Percentiles rank a stretch among this genome's conserved stretches.
Conservation (phyloP, 2,329 filamentous ascomycete genomes). For the Lasiodiplodia gonubiensis region DNA sequence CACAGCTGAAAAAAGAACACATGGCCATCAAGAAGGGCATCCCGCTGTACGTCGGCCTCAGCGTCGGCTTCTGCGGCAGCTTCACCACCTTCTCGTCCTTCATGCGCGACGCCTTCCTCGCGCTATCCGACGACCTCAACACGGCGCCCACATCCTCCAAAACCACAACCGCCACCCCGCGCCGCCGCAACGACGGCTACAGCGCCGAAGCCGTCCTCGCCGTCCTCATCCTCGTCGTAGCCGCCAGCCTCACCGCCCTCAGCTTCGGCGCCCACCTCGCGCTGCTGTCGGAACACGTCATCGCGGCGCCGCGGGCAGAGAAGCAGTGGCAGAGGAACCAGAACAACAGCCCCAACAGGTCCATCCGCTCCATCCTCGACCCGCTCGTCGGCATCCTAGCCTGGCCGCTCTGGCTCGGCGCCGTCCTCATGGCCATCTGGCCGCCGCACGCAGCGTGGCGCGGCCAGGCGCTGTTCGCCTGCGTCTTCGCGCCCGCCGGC, state of each 20-base stretch:
- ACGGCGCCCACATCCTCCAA: conserved; percentile 49
- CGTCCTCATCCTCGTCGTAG: conserved; percentile 72
- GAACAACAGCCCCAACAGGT: conserved; percentile 31
- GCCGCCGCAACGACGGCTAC: conserved; percentile 61
- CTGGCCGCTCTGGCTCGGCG: conserved; percentile 77
- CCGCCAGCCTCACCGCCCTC: conserved; percentile 73
- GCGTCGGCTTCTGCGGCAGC: conserved; percentile 86
- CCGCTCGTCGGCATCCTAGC: conserved; percentile 67
- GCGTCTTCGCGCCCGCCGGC: conserved; percentile 83
- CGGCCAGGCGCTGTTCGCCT: conserved; percentile 72
- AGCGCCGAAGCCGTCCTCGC: conserved; percentile 82
- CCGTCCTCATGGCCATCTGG: conserved; percentile 72
- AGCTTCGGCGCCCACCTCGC: conserved; percentile 79
- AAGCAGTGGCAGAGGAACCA: conserved; percentile 47
- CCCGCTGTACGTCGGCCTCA: conserved; percentile 83
- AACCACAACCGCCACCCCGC: conserved; percentile 34
- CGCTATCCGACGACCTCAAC: conserved; percentile 74
- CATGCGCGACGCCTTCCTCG: conserved; percentile 78
- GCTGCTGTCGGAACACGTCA: conserved; percentile 57
- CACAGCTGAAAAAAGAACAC: conserved; percentile 33
- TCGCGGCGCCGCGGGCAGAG: conserved; percentile 59
- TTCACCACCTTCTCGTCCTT: conserved; percentile 91
- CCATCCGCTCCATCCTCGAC: conserved; percentile 66
- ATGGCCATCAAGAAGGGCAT: conserved; percentile 77
- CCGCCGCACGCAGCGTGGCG: conserved; percentile 75